Base-by-base conservation (phyloP, 768 basidiomycete genomes). In the Lyophyllum atratum region DNA sequence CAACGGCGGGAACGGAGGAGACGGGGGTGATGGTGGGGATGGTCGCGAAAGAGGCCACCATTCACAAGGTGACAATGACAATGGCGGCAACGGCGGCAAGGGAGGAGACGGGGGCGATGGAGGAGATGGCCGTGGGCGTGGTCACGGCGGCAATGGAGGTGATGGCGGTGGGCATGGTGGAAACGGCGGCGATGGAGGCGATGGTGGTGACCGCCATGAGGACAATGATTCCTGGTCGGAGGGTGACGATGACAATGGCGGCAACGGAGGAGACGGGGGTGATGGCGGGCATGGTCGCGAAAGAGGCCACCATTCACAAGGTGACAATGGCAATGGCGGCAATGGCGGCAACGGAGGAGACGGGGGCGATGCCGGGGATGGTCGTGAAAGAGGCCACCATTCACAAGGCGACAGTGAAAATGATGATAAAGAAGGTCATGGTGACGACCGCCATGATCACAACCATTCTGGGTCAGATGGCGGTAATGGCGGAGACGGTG, bases 301-400 rank as follows among this genome's bases (percentile, higher is more conserved):
- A 24, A 43, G 21, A 6, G 12, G n/a, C n/a, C n/a, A n/a, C 43
- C 21, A 49, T 26, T 17, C 15, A 22, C 15, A 9, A 34, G 14
- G 19, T 1, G 28, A 22, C 26, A 17, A 15, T 0, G 26, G 17
- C 34, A 15, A 45, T 25, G 55, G 48, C 19, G 59, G 58, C 4
- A 33, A 59, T 55, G 54, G 37, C 3, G 51, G 47, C 11, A 26
- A 60, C 24, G 49, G 43, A 10, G 46, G 24, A n/a, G 17, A 22
- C 17, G 59, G 49, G 25, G 54, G 54, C 3, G 28, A 46, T 14
- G 60, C 51, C 12, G 49, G 49, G 4, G 43, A 51, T 25, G 31
- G 56, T 44, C 33, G 56, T 2, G 44, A 46, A 8, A 43, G 14
- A 37, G 14, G 6, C 4, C 11, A 37, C 34, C n/a, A n/a, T n/a